phyloP scores from a whole-genome alignment of 805 yeast species.

The Candida pini region DNA sequence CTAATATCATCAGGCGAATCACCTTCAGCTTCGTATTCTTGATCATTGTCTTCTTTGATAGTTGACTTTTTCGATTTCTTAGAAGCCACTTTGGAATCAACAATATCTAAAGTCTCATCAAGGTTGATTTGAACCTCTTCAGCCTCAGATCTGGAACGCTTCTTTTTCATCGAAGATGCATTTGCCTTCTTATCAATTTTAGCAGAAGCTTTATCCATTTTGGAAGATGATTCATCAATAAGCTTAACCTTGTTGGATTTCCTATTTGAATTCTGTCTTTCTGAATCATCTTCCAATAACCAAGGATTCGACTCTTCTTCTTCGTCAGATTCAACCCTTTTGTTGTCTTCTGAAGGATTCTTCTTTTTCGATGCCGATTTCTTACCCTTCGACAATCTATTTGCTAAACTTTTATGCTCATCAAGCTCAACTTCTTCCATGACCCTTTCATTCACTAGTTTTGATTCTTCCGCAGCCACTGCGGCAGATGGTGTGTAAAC shows the following conservation, averaged over 20 bases:
- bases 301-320: slow-evolving; percentile 42
- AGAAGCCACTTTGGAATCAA: slow-evolving; percentile 33
- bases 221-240: slow-evolving; percentile 46
- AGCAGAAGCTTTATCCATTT: slow-evolving; percentile 40
- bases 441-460: slow-evolving; percentile 31
- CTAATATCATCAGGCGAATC: slow-evolving; percentile 37
- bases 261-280: slow-evolving; percentile 15
- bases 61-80: not conserved
- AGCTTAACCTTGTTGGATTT: slow-evolving; percentile 42
- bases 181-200: slow-evolving; percentile 33
- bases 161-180: slow-evolving; percentile 19
- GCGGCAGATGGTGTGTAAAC: slow-evolving; percentile 63
- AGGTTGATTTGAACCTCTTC: slow-evolving; percentile 39
- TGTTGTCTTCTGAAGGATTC: slow-evolving; percentile 5
- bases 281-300: slow-evolving; percentile 29
- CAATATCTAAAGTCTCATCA: slow-evolving; percentile 48
- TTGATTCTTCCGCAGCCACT: slow-evolving; percentile 31
- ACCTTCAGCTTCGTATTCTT: slow-evolving; percentile 39
- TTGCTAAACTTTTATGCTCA: slow-evolving; percentile 39
- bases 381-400: slow-evolving; percentile 28
- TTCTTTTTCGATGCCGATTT: slow-evolving; percentile 5
- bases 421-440: slow-evolving; percentile 46
- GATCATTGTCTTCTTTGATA: slow-evolving; percentile 18
- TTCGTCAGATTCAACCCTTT: slow-evolving; percentile 6
- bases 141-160: slow-evolving; percentile 29